Conservation (phyloP, 441 rosid genomes). For the Syzygium malaccense region DNA sequence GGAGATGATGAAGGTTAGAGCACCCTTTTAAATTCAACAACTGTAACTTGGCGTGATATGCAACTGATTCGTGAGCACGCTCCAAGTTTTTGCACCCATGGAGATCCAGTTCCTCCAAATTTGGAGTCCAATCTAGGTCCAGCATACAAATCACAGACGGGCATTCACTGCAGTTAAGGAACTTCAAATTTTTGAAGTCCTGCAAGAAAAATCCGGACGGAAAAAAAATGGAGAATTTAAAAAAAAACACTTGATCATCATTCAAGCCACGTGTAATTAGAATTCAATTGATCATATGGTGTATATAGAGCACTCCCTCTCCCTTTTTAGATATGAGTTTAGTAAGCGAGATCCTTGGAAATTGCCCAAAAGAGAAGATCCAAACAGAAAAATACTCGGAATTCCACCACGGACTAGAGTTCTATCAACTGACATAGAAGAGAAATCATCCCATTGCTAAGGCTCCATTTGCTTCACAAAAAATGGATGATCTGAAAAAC, state of each 20-base stretch:
- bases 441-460: neutral
- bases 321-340: neutral
- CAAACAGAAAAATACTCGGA: neutral
- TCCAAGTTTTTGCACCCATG: neutral
- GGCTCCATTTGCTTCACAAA: no score
- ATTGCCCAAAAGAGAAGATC: neutral
- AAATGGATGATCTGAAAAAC: no score
- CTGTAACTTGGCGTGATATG: fast-evolving
- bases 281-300: neutral
- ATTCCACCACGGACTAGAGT: neutral
- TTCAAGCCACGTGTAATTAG: neutral
- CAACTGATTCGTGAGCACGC: neutral
- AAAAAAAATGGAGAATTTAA: neutral
- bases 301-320: neutral
- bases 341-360: neutral
- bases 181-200: neutral
- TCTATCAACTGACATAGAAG: neutral
- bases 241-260: neutral
- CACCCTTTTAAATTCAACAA: neutral
- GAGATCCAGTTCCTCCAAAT: neutral
- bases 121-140: neutral
- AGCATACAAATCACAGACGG: fast-evolving
- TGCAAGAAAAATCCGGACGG: neutral
- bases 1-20: neutral
- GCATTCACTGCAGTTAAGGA: neutral